phyloP scores from a whole-genome alignment of 75 land plant species.

The Sequoiadendron giganteum region DNA sequence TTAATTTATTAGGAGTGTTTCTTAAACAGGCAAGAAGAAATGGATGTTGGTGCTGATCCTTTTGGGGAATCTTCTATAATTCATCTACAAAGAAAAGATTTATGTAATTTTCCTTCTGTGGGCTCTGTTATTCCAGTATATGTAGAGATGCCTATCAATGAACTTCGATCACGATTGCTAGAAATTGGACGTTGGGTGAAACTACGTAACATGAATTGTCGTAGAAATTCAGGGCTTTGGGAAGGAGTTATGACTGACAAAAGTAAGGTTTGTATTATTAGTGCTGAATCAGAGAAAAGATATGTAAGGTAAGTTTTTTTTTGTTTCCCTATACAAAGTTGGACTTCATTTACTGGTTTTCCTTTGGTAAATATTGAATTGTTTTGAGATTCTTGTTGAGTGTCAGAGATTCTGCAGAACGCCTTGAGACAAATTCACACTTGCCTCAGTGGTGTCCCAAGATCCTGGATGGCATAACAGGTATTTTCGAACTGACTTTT shows the following conservation, averaged over 20 bases:
- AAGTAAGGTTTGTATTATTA: constrained; percentile 38
- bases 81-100: constrained; percentile 35
- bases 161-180: constrained; percentile 22
- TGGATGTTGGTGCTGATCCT: not conserved
- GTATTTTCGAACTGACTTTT: not conserved
- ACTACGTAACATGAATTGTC: constrained; percentile 44
- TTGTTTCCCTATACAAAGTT: not conserved
- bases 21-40: not conserved
- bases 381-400: constrained; percentile 1
- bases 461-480: constrained; percentile 2
- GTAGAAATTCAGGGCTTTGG: constrained; percentile 50
- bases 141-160: constrained; percentile 21
- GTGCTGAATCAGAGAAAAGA: constrained; percentile 20
- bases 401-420: not conserved
- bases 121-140: constrained; percentile 61
- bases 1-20: not conserved
- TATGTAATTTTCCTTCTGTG: constrained; percentile 59
- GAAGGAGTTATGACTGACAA: constrained; percentile 35
- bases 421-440: constrained; percentile 1
- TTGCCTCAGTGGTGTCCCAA: constrained; percentile 9
- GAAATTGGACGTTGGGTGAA: constrained; percentile 60
- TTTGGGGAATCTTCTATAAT: not conserved
- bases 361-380: not conserved
- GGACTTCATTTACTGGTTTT: not conserved
- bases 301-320: constrained; percentile 32